Conservation (phyloP, 2,329 filamentous ascomycete species). For the Aspergillus felis region DNA sequence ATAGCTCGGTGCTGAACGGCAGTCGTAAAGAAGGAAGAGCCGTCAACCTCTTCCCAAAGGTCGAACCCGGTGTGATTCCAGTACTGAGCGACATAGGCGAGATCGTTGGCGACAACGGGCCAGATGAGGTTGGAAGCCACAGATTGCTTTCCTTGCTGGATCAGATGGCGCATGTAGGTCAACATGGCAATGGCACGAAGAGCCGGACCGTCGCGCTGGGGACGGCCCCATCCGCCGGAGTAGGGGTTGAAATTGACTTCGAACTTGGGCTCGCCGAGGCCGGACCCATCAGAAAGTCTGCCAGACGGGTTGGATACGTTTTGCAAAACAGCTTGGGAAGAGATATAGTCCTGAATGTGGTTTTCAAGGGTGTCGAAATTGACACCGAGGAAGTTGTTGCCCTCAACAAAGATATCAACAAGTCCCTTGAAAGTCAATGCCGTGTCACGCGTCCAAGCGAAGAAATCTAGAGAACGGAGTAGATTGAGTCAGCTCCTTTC, state of each 20-base stretch:
- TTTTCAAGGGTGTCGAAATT: constrained; percentile 47
- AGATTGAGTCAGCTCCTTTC: neutral
- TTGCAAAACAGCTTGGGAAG: constrained; percentile 62
- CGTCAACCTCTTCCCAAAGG: constrained; percentile 75
- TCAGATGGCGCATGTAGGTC: constrained; percentile 68
- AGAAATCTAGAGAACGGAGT: constrained; percentile 55
- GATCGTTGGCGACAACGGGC: constrained; percentile 70
- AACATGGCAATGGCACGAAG: constrained; percentile 70
- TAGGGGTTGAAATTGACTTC: constrained; percentile 60
- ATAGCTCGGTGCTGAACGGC: constrained; percentile 62
- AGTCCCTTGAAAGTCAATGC: constrained; percentile 66
- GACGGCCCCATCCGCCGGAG: constrained; percentile 65
- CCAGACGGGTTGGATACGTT: constrained; percentile 66
- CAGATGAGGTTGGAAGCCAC: constrained; percentile 57
- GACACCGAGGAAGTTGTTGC: constrained; percentile 39
- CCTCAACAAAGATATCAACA: constrained; percentile 62
- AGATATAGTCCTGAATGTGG: constrained; percentile 63
- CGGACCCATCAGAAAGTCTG: constrained; percentile 40
- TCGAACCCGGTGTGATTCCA: constrained; percentile 60
- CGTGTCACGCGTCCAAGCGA: constrained; percentile 71
- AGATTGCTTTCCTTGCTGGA: constrained; percentile 53
- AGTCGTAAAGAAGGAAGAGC: constrained; percentile 73
- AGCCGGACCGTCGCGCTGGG: constrained; percentile 73
- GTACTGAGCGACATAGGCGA: constrained; percentile 57
- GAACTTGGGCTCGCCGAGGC: constrained; percentile 69